Evolutionary conservation across 352 stramenopile genomes (phyloP), one percentile per base, ranked within the genome.

Genomic region (Globisporangium megalacanthum): DNA sequence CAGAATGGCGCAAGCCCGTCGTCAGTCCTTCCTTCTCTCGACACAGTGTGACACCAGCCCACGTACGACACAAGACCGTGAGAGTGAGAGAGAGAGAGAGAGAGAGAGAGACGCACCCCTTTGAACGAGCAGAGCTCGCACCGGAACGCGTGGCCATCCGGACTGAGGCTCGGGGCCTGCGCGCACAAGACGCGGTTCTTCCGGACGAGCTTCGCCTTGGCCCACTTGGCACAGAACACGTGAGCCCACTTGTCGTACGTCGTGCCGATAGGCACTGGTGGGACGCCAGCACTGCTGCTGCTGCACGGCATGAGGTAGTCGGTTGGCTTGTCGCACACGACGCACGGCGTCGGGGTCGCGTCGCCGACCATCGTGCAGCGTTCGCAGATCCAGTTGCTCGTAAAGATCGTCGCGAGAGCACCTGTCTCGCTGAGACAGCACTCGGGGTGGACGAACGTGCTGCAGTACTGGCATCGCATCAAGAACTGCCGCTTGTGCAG

Each of bases 321-420:
- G 45, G 67, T 76, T 17, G 73, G 58, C 58, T 81, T 79, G 1
- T 85, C 73, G 49, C 86, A 95, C 0, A 91, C 65, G 42, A 85
- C 35, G 49, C 86, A 95, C 10, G 60, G 60, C 7, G 79, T 66
- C 6, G 58, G 51, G 3, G 70, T 68, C 7, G 70, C 72, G 6
- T 73, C 66, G 10, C 67, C 69, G 1, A 76, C 72, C 58, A 86
- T 59, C 3, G 65, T 89, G 60, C 86, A 95, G 0, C 73, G 70
- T 52, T 95, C 86, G 54, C 86, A 95, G 35, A 91, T 92, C 86
- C 83, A 95, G 37, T 91, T 92, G 59, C 77, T 92, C 61, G 69
- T 57, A 58, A 87, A 82, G 41, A 89, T 78, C 25, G 77, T 64
- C 0, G 70, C 59, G 3, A 74, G 79, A 7, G 70, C 71, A 2